Base-by-base conservation (phyloP, 305 asterid species). In the Fraxinus platypoda region DNA sequence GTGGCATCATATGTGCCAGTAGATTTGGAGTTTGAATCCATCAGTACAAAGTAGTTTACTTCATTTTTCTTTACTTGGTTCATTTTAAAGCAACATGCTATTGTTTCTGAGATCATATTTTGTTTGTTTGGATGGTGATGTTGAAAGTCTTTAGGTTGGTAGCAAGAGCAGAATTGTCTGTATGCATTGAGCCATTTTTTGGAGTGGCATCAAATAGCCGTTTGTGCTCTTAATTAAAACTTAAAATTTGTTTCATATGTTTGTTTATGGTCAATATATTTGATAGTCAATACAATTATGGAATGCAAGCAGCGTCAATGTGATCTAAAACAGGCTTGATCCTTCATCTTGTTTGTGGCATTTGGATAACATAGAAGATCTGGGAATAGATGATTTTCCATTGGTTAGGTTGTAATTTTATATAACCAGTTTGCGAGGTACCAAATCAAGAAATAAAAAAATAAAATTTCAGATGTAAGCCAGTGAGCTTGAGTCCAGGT, bases 301-400 rank as follows among this genome's bases (percentile, higher is more conserved):
- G 35, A 25, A 23, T 66, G 71, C 34, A 5, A 66, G 28, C 19
- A 26, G 6, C 12, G 35, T 66, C 74, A 66, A 66, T 66, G 74
- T 66, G 8, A 66, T 66, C n/a, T 66, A 9, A 25, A 25, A 9
- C 35, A 9, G 33, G 34, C 74, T 66, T 34, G 3, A 66, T 26
- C 13, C 74, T 66, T 8, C 33, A 64, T 64, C 74, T 66, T 66
- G 74, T 13, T 66, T 26, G 19, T 25, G 74, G 11, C 33, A 66
- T 66, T 66, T 66, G 74, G 74, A 23, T 66, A 66, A 66, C 74
- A 23, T 66, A 66, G 74, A 66, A 26, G 74, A 66, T 66, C 19
- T 11, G 74, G 9, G 33, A 59, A 66, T 26, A 66, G 23, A 25
- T 64, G 17, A 66, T 66, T 11, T 25, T 64, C 73, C 17, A 9